Evolutionary conservation across 2,329 filamentous ascomycete species (phyloP).

Genomic region (Beauveria sp.): DNA sequence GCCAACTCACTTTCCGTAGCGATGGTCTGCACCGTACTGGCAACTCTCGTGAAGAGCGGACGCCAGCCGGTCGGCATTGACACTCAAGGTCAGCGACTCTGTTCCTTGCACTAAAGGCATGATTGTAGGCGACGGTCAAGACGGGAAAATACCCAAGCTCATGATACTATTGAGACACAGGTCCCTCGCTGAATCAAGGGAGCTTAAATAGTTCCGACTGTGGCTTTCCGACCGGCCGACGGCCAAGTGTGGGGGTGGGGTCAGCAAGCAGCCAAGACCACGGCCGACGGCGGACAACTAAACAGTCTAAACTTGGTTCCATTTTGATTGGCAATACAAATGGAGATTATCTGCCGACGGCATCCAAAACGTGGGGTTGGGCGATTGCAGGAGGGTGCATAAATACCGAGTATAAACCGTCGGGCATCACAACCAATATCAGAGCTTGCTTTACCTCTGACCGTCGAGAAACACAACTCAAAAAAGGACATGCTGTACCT

Average conservation of each 20-base stretch:
- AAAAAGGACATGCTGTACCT: neutral
- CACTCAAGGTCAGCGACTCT: neutral
- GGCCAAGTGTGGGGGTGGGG: slow-evolving; percentile 21
- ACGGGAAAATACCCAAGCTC: too few species aligned
- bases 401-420: neutral
- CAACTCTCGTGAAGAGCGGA: slow-evolving; percentile 25
- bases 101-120: neutral
- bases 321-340: neutral
- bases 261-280: slow-evolving; percentile 24
- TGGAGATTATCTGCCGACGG: slow-evolving; percentile 7
- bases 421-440: neutral
- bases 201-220: neutral
- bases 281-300: slow-evolving; percentile 5
- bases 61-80: slow-evolving; percentile 20
- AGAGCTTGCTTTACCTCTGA: neutral
- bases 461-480: neutral
- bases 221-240: neutral
- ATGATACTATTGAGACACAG: neutral
- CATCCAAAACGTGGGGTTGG: slow-evolving; percentile 8
- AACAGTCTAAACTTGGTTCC: too few species aligned
- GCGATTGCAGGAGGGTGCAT: neutral
- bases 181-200: neutral
- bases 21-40: slow-evolving; percentile 24
- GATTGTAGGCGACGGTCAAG: neutral
- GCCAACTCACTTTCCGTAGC: slow-evolving; percentile 23